Base-by-base conservation (phyloP, 192 early-diverging fungal genomes). In the Podila clonocystis region DNA sequence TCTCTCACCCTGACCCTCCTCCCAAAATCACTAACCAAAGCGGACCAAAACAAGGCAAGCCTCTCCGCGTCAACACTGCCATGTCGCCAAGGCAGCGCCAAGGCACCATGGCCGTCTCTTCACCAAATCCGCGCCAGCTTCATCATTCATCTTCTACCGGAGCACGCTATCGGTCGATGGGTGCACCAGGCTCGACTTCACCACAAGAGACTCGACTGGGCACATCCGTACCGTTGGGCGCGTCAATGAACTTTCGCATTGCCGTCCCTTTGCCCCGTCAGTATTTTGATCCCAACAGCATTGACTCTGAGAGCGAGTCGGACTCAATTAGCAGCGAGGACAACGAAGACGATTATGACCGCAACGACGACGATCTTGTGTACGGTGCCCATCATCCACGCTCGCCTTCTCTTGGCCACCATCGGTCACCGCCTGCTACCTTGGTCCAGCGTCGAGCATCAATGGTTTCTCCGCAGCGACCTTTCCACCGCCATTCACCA, bases 281-380 rank as follows among this genome's bases (percentile, higher is more conserved):
- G 48, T 80, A 80, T 31, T 73, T 73, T 69, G 77, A 73, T 26
- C 55, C 67, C 19, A 68, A 71, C 24, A 62, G 62, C 0, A 17
- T 5, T 3, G 69, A 73, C 58, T 80, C 71, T 31, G 71, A 67
- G 50, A 80, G 77, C 22, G 77, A 80, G n/a, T 73, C 77, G 15
- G 71, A 80, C 50, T 80, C 77, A 12, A 73, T 69, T n/a, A 80
- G 71, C 36, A 73, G 71, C 48, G 77, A 80, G 55, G 71, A 80
- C 22, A 71, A 80, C 36, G 77, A 80, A 24, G 70, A 72, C 33
- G 26, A 30, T 30, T 69, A 73, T 65, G 70, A 73, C 48, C 65
- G 52, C 12, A 73, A 80, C n/a, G 71, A 73, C 55, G 77, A 80
- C 15, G 77, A 72, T 31, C 29, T 80, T 34, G 59, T 64, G 15